Percentiles rank a stretch among this genome's conserved stretches.
Evolutionary conservation across 305 asterid species (phyloP).

Genomic region (Fraxinus angustifolia): DNA sequence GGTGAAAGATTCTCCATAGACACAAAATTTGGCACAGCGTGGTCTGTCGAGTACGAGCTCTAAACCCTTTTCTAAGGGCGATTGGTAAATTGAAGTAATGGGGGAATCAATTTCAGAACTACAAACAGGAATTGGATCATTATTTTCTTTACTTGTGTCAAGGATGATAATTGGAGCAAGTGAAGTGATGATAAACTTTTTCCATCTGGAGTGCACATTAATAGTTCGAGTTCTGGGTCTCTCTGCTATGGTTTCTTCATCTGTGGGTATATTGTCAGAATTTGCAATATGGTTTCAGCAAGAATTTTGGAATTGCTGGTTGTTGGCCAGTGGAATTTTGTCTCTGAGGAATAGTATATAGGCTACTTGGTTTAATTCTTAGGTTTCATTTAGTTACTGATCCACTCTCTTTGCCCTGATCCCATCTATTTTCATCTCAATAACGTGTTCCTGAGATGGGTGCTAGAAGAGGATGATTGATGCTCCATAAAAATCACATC

Average conservation of each 20-base stretch:
- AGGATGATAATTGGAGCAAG: background rate
- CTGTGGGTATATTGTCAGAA: background rate
- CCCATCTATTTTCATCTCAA: background rate
- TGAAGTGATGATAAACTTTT: background rate
- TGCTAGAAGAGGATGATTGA: background rate
- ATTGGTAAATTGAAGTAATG: background rate
- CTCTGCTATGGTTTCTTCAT: background rate
- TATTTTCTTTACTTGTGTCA: background rate
- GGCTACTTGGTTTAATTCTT: background rate
- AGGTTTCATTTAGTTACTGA: background rate
- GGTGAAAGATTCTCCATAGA: background rate
- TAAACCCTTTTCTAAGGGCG: background rate
- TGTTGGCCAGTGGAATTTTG: background rate
- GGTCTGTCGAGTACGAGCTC: background rate
- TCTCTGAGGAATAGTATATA: background rate
- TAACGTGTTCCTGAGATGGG: background rate
- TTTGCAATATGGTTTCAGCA: background rate
- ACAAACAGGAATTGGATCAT: background rate
- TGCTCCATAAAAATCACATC: background rate
- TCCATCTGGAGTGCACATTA: background rate
- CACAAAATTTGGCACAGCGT: background rate
- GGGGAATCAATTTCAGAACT: background rate
- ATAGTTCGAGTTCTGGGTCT: background rate
- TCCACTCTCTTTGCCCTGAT: background rate
- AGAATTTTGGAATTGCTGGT: background rate